Conservation (phyloP, 805 yeast genomes). For the Isabelozyma rhagii region DNA sequence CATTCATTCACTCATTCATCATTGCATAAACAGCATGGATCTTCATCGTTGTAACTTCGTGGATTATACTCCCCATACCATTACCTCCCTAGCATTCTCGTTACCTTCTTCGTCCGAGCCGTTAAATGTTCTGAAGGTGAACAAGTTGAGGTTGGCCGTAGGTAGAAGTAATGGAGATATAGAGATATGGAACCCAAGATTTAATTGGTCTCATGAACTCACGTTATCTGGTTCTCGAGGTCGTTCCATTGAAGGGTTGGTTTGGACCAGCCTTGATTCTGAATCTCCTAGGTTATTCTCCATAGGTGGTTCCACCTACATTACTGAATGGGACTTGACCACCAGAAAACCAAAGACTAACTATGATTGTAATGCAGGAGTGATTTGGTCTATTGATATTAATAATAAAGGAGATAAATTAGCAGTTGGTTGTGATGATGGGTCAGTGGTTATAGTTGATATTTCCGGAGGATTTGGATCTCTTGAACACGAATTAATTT, state of each 20-base stretch:
- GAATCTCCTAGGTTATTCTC: slow-evolving; percentile 71
- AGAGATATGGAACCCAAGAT: slow-evolving; percentile 90
- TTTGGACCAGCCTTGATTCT: slow-evolving; percentile 63
- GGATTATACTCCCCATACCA: slow-evolving; percentile 80
- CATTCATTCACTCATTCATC: slow-evolving; percentile 2
- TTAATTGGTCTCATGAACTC: slow-evolving; percentile 76
- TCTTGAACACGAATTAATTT: slow-evolving; percentile 68
- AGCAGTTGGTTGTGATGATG: slow-evolving; percentile 95
- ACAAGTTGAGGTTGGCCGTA: slow-evolving; percentile 74
- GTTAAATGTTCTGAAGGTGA: slow-evolving; percentile 36
- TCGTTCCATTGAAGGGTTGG: slow-evolving; percentile 83
- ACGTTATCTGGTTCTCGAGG: slow-evolving; percentile 75
- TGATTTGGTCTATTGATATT: slow-evolving; percentile 83
- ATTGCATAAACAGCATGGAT: slow-evolving; percentile 45
- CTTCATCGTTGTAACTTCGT: slow-evolving; percentile 91
- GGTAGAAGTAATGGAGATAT: slow-evolving; percentile 94
- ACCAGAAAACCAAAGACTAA: slow-evolving; percentile 72
- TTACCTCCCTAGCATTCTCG: slow-evolving; percentile 79
- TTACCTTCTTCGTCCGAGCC: slow-evolving; percentile 47
- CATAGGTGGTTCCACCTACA: slow-evolving; percentile 86
- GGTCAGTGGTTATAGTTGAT: slow-evolving; percentile 78
- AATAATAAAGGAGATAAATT: slow-evolving; percentile 59
- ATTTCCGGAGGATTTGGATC: slow-evolving; percentile 85
- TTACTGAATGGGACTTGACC: slow-evolving; percentile 88
- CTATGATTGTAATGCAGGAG: slow-evolving; percentile 88